A percentile compares a stretch with the other conserved stretches of the same genome.
Conservation (phyloP, 306 rosid species). For the Vigna unguiculata region DNA sequence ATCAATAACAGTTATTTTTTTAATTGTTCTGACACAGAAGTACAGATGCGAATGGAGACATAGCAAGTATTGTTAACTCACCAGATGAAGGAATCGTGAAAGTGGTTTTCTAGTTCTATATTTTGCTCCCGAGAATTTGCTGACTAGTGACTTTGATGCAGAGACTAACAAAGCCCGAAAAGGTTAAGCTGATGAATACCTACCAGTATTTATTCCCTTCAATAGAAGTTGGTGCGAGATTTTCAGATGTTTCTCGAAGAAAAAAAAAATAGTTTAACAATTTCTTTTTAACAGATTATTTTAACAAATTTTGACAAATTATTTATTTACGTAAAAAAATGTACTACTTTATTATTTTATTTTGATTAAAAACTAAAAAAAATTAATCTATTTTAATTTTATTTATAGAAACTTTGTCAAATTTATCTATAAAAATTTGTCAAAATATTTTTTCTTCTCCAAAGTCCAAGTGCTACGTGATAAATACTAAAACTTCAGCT, state of each 20-base stretch:
- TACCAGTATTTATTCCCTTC: background rate
- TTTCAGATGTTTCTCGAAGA: background rate
- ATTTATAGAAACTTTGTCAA: too few species aligned
- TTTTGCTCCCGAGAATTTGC: background rate
- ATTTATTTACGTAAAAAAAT: too few species aligned
- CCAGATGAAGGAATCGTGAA: background rate
- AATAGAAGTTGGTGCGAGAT: background rate
- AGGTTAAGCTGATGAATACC: background rate
- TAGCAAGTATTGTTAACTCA: background rate
- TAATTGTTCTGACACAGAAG: background rate
- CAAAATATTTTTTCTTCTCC: too few species aligned
- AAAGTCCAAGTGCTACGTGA: background rate
- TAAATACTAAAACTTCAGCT: background rate
- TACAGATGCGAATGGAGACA: background rate
- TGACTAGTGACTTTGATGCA: background rate
- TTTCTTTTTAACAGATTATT: too few species aligned
- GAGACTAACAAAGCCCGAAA: background rate
- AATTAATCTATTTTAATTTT: too few species aligned
- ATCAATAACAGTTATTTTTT: too few species aligned
- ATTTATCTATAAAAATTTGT: too few species aligned
- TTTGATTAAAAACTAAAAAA: too few species aligned
- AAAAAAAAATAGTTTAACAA: too few species aligned
- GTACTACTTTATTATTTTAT: too few species aligned
- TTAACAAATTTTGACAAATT: too few species aligned
- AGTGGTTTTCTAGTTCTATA: background rate